A percentile compares a stretch with the other conserved stretches of the same genome.
These are phyloP conservation scores for Annulohypoxylon bovei DNA, from an alignment of 495 filamentous ascomycete species.

Conservation along the genomic window DNA sequence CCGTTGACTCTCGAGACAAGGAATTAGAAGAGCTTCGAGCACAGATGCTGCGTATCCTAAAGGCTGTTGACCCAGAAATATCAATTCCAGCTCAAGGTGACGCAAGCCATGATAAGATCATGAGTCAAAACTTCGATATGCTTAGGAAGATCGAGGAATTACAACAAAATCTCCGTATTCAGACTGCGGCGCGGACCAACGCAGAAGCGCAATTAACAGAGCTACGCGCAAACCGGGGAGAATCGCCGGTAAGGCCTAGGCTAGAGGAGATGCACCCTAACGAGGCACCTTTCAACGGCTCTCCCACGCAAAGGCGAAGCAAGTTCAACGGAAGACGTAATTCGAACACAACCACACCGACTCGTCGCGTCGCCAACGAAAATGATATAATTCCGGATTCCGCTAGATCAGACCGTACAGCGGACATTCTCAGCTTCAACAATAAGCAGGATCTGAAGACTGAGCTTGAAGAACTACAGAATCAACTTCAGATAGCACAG, in stretches of 20 bases:
- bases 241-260: constrained; percentile 73
- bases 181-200: constrained; percentile 82
- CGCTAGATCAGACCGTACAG: constrained; percentile 84
- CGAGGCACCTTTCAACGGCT: constrained; percentile 77
- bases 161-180: constrained; percentile 83
- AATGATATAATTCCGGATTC: constrained; percentile 74
- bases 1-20: constrained; percentile 77
- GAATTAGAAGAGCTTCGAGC: constrained; percentile 82
- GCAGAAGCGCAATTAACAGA: constrained; percentile 87
- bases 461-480: constrained; percentile 92
- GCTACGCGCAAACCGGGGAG: constrained; percentile 76
- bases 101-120: constrained; percentile 56
- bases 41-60: constrained; percentile 82
- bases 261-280: constrained; percentile 91
- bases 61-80: constrained; percentile 83
- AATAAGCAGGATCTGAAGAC: constrained; percentile 90
- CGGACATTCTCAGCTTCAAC: constrained; percentile 89
- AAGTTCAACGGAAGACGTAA: constrained; percentile 77
- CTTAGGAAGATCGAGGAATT: constrained; percentile 90
- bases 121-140: constrained; percentile 76
- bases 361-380: constrained; percentile 73
- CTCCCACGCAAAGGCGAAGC: constrained; percentile 78
- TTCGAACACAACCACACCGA: constrained; percentile 79
- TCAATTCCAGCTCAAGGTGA: constrained; percentile 57
- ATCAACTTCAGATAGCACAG: constrained; percentile 92